phyloP scores from a whole-genome alignment of 2,329 filamentous ascomycete genomes.

The Stachybotrys chlorohalonatus region DNA sequence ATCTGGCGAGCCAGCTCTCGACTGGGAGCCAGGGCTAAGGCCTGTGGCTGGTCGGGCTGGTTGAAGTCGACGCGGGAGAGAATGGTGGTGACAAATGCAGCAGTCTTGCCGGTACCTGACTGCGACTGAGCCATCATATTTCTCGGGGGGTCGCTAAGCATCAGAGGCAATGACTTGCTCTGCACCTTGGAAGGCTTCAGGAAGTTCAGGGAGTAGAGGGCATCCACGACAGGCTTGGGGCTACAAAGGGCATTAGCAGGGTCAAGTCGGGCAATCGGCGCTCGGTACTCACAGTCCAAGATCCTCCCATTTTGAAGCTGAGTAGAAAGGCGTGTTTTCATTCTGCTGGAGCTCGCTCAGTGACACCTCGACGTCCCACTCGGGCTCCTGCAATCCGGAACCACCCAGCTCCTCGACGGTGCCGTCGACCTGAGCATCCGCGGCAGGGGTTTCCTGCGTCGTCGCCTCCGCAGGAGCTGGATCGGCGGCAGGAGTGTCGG shows the following conservation, averaged over 20 bases:
- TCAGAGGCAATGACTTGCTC: conserved; percentile 83
- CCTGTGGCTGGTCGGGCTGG: conserved; percentile 65
- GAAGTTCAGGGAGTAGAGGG: conserved; percentile 75
- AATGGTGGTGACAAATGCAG: conserved; percentile 89
- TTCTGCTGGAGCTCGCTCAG: conserved; percentile 83
- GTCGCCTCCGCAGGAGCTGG: conserved; percentile 9
- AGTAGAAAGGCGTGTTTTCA: conserved; percentile 78
- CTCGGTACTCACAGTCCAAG: conserved; percentile 58
- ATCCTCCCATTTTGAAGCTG: conserved; percentile 74
- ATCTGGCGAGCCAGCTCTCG: conserved; percentile 95
- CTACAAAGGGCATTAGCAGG: conserved; percentile 9
- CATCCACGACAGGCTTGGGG: conserved; percentile 56
- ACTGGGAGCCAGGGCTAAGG: conserved; percentile 81
- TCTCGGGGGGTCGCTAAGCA: conserved; percentile 74
- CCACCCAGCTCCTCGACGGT: conserved; percentile 29
- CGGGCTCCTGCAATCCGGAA: conserved; percentile 56
- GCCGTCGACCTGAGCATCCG: conserved; percentile 27
- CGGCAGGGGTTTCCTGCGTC: conserved; percentile 6
- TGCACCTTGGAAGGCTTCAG: conserved; percentile 96
- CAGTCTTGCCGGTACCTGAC: conserved; percentile 96
- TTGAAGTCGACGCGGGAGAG: conserved; percentile 75
- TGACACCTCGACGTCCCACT: conserved; percentile 87
- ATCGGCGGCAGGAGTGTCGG: conserved; percentile 9
- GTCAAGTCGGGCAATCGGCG: background rate
- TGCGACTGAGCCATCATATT: conserved; percentile 99